Evolutionary conservation across 805 yeast species (phyloP).

Genomic region (Candida dajiaensis): DNA sequence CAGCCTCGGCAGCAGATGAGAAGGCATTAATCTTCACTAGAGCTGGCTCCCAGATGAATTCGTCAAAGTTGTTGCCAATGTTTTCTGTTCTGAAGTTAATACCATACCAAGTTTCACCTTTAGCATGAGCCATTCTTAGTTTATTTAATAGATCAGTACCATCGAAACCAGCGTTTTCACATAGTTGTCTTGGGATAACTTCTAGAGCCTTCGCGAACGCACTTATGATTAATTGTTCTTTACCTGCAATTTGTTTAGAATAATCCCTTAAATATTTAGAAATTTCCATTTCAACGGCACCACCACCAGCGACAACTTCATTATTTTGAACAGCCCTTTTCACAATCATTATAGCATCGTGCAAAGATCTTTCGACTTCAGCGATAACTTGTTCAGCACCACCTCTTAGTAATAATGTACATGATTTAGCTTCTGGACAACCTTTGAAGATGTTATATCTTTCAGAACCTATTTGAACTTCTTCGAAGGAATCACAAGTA

Average conservation of each 20-base stretch:
- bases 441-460: constrained; percentile 92
- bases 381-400: constrained; percentile 98
- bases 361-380: constrained; percentile 95
- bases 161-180: constrained; percentile 99
- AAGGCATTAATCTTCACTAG: constrained; percentile 91
- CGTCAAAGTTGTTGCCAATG: constrained; percentile 77
- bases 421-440: constrained; percentile 86
- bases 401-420: constrained; percentile 90
- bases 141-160: constrained; percentile 91
- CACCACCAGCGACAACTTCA: constrained; percentile 95
- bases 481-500: constrained; percentile 81
- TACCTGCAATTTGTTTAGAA: constrained; percentile 86
- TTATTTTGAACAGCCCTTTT: constrained; percentile 88
- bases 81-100: constrained; percentile 82
- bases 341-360: constrained; percentile 98
- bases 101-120: constrained; percentile 89
- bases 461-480: constrained; percentile 92
- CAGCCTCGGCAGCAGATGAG: constrained; percentile 95
- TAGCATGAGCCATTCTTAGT: constrained; percentile 89
- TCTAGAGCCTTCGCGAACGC: constrained; percentile 95
- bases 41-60: constrained; percentile 97
- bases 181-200: constrained; percentile 92
- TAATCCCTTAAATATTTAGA: constrained; percentile 83
- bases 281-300: constrained; percentile 97
- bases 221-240: constrained; percentile 86